Percentiles rank a stretch among this genome's conserved stretches.
Evolutionary conservation across 2,329 filamentous ascomycete species (phyloP).

Genomic region (Aspergillus melleus): DNA sequence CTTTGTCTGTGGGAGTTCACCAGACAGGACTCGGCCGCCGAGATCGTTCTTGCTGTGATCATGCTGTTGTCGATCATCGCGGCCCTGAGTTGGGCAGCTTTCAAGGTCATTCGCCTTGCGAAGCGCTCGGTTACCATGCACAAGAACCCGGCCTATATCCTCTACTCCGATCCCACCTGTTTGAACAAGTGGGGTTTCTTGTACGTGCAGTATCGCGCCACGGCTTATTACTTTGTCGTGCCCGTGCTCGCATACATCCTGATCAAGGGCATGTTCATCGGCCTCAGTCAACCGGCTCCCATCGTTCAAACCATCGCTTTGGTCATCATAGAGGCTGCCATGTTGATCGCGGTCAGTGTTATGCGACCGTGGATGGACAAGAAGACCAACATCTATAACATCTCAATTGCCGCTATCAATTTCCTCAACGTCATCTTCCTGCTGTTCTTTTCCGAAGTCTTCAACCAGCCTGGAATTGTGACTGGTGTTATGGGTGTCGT

Average conservation of each 20-base stretch:
- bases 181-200: constrained; percentile 98
- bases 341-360: constrained; percentile 75
- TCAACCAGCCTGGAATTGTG: constrained; percentile 78
- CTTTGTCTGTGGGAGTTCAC: constrained; percentile 95
- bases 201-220: constrained; percentile 94
- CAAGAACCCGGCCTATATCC: constrained; percentile 94
- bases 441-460: constrained; percentile 83
- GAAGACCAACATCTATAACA: constrained; percentile 96
- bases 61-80: constrained; percentile 79
- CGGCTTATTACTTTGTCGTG: constrained; percentile 92
- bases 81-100: constrained; percentile 80
- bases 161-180: constrained; percentile 91
- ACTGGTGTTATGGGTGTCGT: constrained; percentile 86
- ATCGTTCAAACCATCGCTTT: constrained; percentile 78
- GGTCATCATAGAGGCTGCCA: constrained; percentile 76
- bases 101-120: constrained; percentile 86
- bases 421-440: constrained; percentile 89
- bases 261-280: constrained; percentile 88
- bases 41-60: constrained; percentile 83
- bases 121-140: constrained; percentile 87
- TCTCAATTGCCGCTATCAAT: constrained; percentile 84
- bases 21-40: constrained; percentile 76
- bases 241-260: constrained; percentile 75
- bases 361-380: constrained; percentile 98
- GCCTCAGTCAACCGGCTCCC: constrained; percentile 69